These are phyloP conservation scores for Oryza australiensis DNA, from an alignment of 176 grass and related monocot genomes.

Conservation along the genomic window DNA sequence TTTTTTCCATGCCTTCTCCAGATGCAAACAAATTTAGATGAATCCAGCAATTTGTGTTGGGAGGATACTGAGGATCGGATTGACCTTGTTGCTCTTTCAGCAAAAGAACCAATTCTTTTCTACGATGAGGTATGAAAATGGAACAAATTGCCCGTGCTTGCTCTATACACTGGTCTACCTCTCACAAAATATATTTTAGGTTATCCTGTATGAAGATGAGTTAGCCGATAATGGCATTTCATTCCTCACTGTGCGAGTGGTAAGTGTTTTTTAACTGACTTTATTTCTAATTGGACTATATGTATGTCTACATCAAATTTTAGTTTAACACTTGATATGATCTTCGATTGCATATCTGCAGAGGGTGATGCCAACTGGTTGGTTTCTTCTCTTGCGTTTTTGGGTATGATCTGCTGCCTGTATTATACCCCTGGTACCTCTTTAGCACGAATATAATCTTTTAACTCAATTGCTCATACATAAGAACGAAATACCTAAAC, in stretches of 20 bases:
- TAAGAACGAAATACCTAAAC: not conserved
- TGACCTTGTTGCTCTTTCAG: slow-evolving; percentile 77
- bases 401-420: slow-evolving; percentile 61
- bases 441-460: slow-evolving; percentile 8
- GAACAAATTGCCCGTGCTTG: slow-evolving; percentile 16
- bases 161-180: slow-evolving; percentile 20
- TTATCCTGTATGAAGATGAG: slow-evolving; percentile 96
- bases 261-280: slow-evolving; percentile 22
- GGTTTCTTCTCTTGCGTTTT: slow-evolving; percentile 86
- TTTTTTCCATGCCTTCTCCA: not conserved
- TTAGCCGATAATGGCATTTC: slow-evolving; percentile 93
- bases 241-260: slow-evolving; percentile 90
- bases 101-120: slow-evolving; percentile 86
- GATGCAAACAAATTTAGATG: slow-evolving; percentile 62
- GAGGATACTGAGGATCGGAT: slow-evolving; percentile 73
- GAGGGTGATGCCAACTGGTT: slow-evolving; percentile 97
- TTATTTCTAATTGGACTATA: slow-evolving; percentile 19
- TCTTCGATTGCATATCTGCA: slow-evolving; percentile 38
- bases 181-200: slow-evolving; percentile 48
- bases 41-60: slow-evolving; percentile 53
- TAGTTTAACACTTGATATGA: slow-evolving; percentile 13
- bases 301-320: not conserved
- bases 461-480: not conserved
- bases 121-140: slow-evolving; percentile 72
- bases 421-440: not conserved